phyloP scores from a whole-genome alignment of 2,329 filamentous ascomycete genomes.

The Hirsutella minnesotensis region DNA sequence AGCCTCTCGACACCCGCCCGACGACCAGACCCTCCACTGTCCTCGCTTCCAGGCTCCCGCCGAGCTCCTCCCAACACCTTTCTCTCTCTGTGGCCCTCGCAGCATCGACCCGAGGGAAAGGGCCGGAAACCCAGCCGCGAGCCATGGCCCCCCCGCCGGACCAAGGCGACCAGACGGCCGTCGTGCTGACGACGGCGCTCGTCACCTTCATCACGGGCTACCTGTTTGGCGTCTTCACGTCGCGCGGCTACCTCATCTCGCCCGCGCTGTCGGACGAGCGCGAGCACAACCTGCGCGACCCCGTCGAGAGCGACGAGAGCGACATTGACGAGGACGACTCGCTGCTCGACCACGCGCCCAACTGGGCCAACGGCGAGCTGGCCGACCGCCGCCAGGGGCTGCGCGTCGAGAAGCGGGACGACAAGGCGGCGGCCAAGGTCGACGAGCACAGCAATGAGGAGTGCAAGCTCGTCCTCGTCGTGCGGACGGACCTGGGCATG shows the following conservation, averaged over 20 bases:
- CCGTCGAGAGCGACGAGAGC: constrained; percentile 57
- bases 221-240: constrained; percentile 66
- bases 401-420: constrained; percentile 15
- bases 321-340: constrained; percentile 51
- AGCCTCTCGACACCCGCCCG: no score
- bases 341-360: constrained; percentile 53
- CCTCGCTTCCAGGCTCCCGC: no score
- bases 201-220: constrained; percentile 68
- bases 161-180: constrained; percentile 33
- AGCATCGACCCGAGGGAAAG: no score
- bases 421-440: constrained; percentile 12
- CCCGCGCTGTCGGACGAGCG: constrained; percentile 44
- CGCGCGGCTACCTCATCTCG: constrained; percentile 47
- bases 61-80: no score
- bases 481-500: constrained; percentile 92
- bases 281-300: constrained; percentile 42
- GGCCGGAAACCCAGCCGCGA: no score
- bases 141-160: constrained; percentile 17
- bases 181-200: constrained; percentile 63
- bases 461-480: constrained; percentile 87
- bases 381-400: constrained; percentile 49
- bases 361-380: constrained; percentile 51
- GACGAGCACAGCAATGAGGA: constrained; percentile 50
- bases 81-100: no score
- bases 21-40: no score